Base-by-base conservation (phyloP, 2,329 filamentous ascomycete genomes). In the Trichoderma hamatum region DNA sequence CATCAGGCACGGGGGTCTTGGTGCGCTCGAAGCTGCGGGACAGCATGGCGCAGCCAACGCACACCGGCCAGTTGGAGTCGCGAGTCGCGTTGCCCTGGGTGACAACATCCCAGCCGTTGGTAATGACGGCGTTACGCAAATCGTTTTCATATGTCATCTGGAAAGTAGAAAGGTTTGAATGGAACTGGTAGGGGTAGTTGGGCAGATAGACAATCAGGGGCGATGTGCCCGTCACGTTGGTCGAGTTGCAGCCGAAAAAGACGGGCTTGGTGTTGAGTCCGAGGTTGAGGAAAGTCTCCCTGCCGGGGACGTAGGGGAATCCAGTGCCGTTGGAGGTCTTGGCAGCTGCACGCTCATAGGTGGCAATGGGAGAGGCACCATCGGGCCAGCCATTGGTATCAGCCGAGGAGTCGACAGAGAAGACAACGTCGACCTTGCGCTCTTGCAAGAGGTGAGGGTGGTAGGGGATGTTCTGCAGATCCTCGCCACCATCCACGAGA, bases 201-300 rank as follows among this genome's bases (percentile, higher is more conserved):
- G 96, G 93, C 56, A 98, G 79, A 82, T 99, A 99, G 72, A 97
- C 92, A 71, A 97, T 83, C 1, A 97, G 80, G 0, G 94, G 93
- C 0, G 86, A 80, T 10, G 82, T 77, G 52, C 46, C 55, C 0
- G 87, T 86, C 36, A 88, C 84, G 73, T 84, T 83, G 72, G 74
- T 73, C 2, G 87, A 81, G 85, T 88, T 80, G 80, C 89, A 90
- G 73, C 88, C 88, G 76, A 90, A 90, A 76, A 91, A 90, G 62
- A 84, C 84, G 0, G 89, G 88, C 46, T 83, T 82, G 69, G 82
- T 80, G 80, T 90, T 90, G 70, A 90, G 80, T 21, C 85, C 85
- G 13, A 86, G 78, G 74, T 86, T 84, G 72, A 88, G 74, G 73
- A 90, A 90, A 1, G 84, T 87, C 71, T 83, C 78, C 59, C 79